Percentiles rank a stretch among this genome's conserved stretches.
Evolutionary conservation across 1,139 yeast species (phyloP).

Genomic region (Taiozyma onychis): DNA sequence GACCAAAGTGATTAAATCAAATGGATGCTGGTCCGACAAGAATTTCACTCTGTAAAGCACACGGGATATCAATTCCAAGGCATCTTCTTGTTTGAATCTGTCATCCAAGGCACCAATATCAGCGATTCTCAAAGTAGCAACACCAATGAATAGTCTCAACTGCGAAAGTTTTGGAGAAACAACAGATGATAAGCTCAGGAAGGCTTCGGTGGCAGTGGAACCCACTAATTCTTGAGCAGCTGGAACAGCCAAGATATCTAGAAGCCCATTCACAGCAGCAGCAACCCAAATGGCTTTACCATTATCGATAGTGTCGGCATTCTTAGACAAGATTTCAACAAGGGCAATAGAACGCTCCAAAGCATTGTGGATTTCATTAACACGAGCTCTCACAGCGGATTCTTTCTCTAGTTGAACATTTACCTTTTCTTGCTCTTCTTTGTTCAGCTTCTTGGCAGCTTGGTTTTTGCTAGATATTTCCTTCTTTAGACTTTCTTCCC

Average conservation of each 20-base stretch:
- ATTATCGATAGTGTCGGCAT: constrained; percentile 53
- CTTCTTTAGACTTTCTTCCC: constrained; percentile 83
- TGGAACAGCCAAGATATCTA: constrained; percentile 35
- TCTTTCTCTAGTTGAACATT: constrained; percentile 62
- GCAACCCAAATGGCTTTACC: constrained; percentile 76
- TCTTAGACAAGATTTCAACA: constrained; percentile 45
- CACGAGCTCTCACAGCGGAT: constrained; percentile 41
- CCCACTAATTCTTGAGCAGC: constrained; percentile 39
- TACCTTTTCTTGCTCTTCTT: constrained; percentile 65
- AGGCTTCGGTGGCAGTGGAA: constrained; percentile 31
- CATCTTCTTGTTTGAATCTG: constrained; percentile 43
- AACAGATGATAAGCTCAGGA: constrained; percentile 38
- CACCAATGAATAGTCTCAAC: constrained; percentile 52
- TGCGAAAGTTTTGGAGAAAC: constrained; percentile 45
- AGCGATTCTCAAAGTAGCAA: constrained; percentile 57
- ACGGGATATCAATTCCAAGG: constrained; percentile 52
- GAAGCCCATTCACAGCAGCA: constrained; percentile 43
- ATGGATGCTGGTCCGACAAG: constrained; percentile 64
- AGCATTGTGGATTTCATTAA: constrained; percentile 34
- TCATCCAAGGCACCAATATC: constrained; percentile 37
- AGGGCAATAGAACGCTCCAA: constrained; percentile 47
- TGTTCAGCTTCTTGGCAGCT: constrained; percentile 50
- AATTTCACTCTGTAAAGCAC: constrained; percentile 73
- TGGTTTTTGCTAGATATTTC: constrained; percentile 58
- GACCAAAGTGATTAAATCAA: constrained; percentile 63